Base-by-base conservation (phyloP, 164 flowering plant species). In the Protea cynaroides region DNA sequence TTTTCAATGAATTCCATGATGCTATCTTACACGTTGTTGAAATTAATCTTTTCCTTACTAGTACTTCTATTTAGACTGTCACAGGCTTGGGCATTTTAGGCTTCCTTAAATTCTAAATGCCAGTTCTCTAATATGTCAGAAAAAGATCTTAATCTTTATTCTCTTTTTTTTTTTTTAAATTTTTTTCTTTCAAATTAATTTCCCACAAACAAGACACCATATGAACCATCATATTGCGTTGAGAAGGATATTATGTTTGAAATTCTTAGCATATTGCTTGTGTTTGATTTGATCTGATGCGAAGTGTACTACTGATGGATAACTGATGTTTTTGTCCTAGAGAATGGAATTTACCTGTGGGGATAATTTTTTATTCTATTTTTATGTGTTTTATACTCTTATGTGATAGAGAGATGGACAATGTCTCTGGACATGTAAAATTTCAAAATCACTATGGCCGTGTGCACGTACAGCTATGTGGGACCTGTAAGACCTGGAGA, bases 381-480 rank as follows among this genome's bases (percentile, higher is more conserved):
- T 66, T 62, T 64, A 61, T 68, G 49, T 70, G 25, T 54, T 61
- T 65, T 71, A 18, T 64, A 40, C 49, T 50, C 37, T 63, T 13
- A 69, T 50, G 49, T 76, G 52, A 54, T 67, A 95, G 99, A 67
- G 96, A 85, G 76, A 86, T 92, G 97, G 92, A 86, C 71, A 87
- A 86, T 79, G 94, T 81, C 54, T 69, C 69, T 69, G 99, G 97
- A 50, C 85, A 86, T 70, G 85, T 89, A 69, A 84, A 84, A 74
- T 86, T 95, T 68, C 94, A 92, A 76, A 92, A 95, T 75, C 88
- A 89, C 69, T 95, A 95, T 69, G 84, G 86, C 17, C 88, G 85
- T 54, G 82, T 90, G 66, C 80, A 92, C 63, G 94, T 90, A 23
- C 90, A 89, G 64, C 73, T 91, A 51, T 81, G 81, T 79, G 99